Base-by-base conservation (phyloP, 768 basidiomycete species). In the Termitomyces sp. region DNA sequence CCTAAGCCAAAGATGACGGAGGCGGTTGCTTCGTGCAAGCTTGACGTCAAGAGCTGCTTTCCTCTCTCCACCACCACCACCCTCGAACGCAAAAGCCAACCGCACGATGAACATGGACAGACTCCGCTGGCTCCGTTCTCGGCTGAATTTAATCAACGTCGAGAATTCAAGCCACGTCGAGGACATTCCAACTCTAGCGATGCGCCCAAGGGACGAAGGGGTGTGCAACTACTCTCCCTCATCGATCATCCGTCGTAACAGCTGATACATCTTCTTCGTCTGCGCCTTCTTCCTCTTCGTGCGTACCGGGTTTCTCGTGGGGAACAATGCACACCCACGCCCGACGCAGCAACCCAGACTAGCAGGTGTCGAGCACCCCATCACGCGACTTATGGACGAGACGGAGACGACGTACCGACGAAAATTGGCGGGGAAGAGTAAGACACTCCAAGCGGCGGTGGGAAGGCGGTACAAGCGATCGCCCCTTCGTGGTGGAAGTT, bases 401-500 rank as follows among this genome's bases (percentile, higher is more conserved):
- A 96, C 94, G 1, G 91, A 93, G 66, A 67, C 66, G n/a, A 77
- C 78, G 50, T 98, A 85, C 69, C 77, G 82, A 33, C 68, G 73
- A 32, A 79, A 88, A 62, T 71, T 98, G 27, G 74, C 73, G 2
- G 74, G 76, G 47, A 97, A 98, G 73, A 94, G 91, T 68, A 83
- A 80, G 63, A 88, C 91, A 0, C 76, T 98, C 32, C 73, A 74
- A 38, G 82, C 83, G 25, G 96, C 96, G 0, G 91, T 92, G 0
- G 68, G 70, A 59, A 73, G 79, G 53, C 78, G 94, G 54, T 94
- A 96, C 69, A 74, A 75, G 11, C 81, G 89, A 35, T 72, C 83
- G 33, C 97, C 97, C 4, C 96, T 65, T 72, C 79, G 27, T 98
- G 96, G 96, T 96, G 85, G 82, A 66, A 70, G 42, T n/a, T 98